These are phyloP conservation scores for Ceratonia siliqua DNA, from an alignment of 306 rosid species.

Conservation along the genomic window DNA sequence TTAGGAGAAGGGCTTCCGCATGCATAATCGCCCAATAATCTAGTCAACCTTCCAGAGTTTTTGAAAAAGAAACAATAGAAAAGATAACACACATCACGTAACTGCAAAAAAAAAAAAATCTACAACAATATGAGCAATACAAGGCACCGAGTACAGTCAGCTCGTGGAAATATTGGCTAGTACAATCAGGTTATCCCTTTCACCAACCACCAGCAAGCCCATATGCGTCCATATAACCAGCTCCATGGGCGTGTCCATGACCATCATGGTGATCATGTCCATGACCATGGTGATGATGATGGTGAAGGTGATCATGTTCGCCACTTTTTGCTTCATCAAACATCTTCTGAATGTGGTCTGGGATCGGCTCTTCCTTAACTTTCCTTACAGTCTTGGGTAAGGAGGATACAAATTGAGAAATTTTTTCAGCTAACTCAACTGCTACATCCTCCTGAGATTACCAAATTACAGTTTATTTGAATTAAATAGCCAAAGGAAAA, in stretches of 20 bases:
- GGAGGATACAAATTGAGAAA: slow-evolving; percentile 68
- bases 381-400: slow-evolving; percentile 71
- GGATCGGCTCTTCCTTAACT: slow-evolving; percentile 63
- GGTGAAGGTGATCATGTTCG: slow-evolving; percentile 39
- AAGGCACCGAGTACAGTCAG: slow-evolving; percentile 4
- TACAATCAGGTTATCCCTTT: slow-evolving; percentile 17
- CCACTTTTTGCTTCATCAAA: slow-evolving; percentile 55
- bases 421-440: slow-evolving; percentile 60
- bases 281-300: slow-evolving; percentile 30
- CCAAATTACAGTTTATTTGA: slow-evolving; percentile 1
- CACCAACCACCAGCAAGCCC: slow-evolving; percentile 75
- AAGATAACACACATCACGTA: slow-evolving; percentile 30
- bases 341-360: slow-evolving; percentile 68
- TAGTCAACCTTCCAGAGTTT: slow-evolving; percentile 25
- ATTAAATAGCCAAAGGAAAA: slow-evolving; percentile 16
- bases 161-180: not conserved
- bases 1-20: not conserved
- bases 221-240: slow-evolving; percentile 64
- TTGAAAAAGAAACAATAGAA: slow-evolving; percentile 4
- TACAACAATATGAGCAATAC: slow-evolving; percentile 12
- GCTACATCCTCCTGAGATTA: slow-evolving; percentile 69
- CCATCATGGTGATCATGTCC: slow-evolving; percentile 39
- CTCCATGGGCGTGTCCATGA: slow-evolving; percentile 50
- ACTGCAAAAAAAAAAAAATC: not conserved
- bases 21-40: slow-evolving; percentile 16